These are phyloP conservation scores for Metschnikowia peoriensis DNA, from an alignment of 805 yeast species.

Conservation along the genomic window DNA sequence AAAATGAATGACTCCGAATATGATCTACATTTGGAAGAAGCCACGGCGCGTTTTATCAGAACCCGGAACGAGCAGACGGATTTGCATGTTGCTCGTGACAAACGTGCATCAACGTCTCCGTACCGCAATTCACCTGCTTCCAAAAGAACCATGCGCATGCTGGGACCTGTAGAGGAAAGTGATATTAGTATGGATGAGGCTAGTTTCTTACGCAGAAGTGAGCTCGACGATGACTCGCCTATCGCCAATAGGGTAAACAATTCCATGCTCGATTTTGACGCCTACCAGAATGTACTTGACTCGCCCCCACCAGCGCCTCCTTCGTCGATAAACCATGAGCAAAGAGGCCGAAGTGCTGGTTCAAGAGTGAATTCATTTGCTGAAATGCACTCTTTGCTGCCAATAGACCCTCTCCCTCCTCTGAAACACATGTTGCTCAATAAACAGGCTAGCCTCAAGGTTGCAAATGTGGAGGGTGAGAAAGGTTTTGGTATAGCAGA, in stretches of 20 bases:
- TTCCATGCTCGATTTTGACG: slow-evolving; percentile 28
- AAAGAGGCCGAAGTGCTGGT: slow-evolving; percentile 1
- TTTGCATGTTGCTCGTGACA: slow-evolving; percentile 4
- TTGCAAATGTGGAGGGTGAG: slow-evolving; percentile 1
- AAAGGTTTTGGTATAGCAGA: not conserved
- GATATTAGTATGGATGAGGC: slow-evolving; percentile 34
- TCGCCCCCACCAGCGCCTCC: slow-evolving; percentile 26
- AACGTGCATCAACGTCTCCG: slow-evolving; percentile 27
- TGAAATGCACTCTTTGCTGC: not conserved
- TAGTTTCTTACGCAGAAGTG: slow-evolving; percentile 21
- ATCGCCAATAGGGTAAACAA: slow-evolving; percentile 24
- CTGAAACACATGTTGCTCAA: slow-evolving; percentile 32
- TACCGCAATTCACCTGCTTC: slow-evolving; percentile 15
- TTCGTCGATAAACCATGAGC: not conserved
- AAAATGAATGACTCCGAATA: slow-evolving; percentile 24
- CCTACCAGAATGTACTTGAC: slow-evolving; percentile 28
- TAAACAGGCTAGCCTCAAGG: slow-evolving; percentile 31
- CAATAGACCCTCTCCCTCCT: not conserved
- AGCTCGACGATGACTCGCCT: slow-evolving; percentile 30
- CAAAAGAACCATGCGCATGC: slow-evolving; percentile 4
- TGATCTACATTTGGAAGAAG: slow-evolving; percentile 32
- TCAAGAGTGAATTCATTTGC: not conserved
- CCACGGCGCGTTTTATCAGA: slow-evolving; percentile 27
- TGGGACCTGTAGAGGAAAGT: slow-evolving; percentile 21
- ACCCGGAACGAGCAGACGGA: slow-evolving; percentile 2